Percentiles rank a stretch among this genome's conserved stretches.
Conservation (phyloP, 2,329 filamentous ascomycete species). For the Dothideomycetes sp. region DNA sequence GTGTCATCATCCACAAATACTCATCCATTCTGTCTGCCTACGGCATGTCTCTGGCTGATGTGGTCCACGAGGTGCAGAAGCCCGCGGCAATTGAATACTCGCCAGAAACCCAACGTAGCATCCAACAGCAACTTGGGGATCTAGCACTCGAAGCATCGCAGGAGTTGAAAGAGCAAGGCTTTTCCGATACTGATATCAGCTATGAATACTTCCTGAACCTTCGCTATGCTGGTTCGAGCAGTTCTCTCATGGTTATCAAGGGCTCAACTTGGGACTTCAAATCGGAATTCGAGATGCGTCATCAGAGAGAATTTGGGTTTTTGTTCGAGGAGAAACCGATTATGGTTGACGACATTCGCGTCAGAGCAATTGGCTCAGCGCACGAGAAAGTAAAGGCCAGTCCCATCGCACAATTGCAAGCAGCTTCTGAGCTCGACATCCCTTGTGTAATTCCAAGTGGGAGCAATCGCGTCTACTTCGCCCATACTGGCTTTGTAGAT, state of each 20-base stretch:
- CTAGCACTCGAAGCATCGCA: constrained; percentile 44
- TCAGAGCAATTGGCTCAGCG: constrained; percentile 27
- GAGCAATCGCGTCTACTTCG: constrained; percentile 20
- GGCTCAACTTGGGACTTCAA: constrained; percentile 27
- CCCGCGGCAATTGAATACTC: constrained; percentile 27
- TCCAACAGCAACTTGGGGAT: constrained; percentile 57
- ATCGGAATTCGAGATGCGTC: constrained; percentile 29
- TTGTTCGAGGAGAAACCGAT: constrained; percentile 30
- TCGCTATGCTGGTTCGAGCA: constrained; percentile 37
- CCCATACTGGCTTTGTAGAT: constrained; percentile 16
- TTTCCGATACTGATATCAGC: constrained; percentile 27
- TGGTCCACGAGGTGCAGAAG: constrained; percentile 35
- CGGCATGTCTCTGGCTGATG: constrained; percentile 38
- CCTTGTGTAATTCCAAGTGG: constrained; percentile 2
- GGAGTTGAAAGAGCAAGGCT: constrained; percentile 59
- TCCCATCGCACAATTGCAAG: constrained; percentile 3
- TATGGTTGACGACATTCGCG: constrained; percentile 36
- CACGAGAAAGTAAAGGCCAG: constrained; percentile 8
- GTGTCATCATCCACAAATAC: constrained; percentile 37
- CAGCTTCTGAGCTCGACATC: neutral
- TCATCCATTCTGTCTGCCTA: constrained; percentile 41
- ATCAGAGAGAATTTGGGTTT: constrained; percentile 37
- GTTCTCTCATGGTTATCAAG: constrained; percentile 33
- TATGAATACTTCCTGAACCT: constrained; percentile 35
- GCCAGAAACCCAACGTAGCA: constrained; percentile 48